Evolutionary conservation across 768 basidiomycete species (phyloP).

Genomic region (Sporobolomyces pararoseus): DNA sequence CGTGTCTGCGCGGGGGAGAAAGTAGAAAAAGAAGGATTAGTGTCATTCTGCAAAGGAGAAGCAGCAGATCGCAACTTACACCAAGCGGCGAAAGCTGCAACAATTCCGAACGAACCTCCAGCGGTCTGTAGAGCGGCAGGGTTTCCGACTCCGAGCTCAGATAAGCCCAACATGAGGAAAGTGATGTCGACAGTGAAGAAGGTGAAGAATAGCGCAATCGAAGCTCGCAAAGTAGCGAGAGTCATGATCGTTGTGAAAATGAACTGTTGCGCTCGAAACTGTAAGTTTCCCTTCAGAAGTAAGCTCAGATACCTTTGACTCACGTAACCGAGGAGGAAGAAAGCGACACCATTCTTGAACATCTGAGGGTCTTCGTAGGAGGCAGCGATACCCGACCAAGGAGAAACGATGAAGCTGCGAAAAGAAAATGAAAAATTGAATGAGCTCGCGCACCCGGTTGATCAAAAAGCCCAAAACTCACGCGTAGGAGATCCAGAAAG

Average conservation of each 20-base stretch:
- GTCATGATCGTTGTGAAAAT: conserved; percentile 47
- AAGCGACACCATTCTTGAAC: not conserved
- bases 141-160: conserved; percentile 43
- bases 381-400: not conserved
- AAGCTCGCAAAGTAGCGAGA: conserved; percentile 48
- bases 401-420: conserved; percentile 1
- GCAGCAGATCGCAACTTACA: conserved; percentile 27
- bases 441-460: not conserved
- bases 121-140: conserved; percentile 43
- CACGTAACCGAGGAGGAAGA: conserved; percentile 7
- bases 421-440: not conserved
- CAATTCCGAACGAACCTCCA: conserved; percentile 49
- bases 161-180: conserved; percentile 35
- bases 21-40: not conserved
- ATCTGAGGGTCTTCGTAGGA: not conserved
- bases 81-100: conserved; percentile 33
- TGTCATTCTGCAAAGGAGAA: no score
- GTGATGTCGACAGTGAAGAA: conserved; percentile 51
- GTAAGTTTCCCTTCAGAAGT: not conserved
- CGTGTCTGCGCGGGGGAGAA: conserved; percentile 46
- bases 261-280: conserved; percentile 2
- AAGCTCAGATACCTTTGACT: not conserved
- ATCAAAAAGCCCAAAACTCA: not conserved
- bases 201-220: conserved; percentile 48
- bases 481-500: conserved; percentile 3